Evolutionary conservation across 2,329 filamentous ascomycete species (phyloP).

Genomic region (Falciphora oryzae): DNA sequence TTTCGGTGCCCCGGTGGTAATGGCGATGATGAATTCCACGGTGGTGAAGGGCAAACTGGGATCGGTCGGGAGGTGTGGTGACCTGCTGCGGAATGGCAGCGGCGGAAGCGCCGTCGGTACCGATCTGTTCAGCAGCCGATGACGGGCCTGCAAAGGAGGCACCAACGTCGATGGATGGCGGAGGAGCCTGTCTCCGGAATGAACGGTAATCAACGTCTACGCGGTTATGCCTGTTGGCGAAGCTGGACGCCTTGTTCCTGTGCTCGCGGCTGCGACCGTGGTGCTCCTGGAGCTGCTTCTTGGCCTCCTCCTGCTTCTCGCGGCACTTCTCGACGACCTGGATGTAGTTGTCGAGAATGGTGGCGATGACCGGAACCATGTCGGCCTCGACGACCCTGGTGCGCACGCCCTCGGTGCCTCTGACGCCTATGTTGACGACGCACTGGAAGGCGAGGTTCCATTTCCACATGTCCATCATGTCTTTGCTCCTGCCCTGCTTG

Average conservation of each 20-base stretch:
- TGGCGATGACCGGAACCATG: constrained; percentile 98
- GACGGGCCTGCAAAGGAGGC: constrained; percentile 42
- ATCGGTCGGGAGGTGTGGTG: constrained; percentile 66
- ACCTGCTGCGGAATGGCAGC: constrained; percentile 52
- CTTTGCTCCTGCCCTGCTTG: constrained; percentile 93
- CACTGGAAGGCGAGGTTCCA: constrained; percentile 99
- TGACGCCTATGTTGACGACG: constrained; percentile 96
- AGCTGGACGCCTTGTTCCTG: constrained; percentile 45
- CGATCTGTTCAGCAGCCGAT: constrained; percentile 34
- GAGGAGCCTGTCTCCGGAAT: constrained; percentile 72
- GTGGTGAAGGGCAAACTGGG: constrained; percentile 42
- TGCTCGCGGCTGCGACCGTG: constrained; percentile 46
- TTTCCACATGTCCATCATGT: constrained; percentile 99
- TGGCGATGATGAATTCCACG: constrained; percentile 28
- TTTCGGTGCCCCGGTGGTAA: constrained; percentile 41
- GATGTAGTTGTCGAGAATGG: constrained; percentile 97
- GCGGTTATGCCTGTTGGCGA: constrained; percentile 46
- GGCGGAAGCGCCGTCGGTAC: constrained; percentile 53
- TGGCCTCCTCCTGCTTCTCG: constrained; percentile 78
- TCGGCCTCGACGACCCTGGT: constrained; percentile 96
- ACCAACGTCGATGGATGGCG: constrained; percentile 77
- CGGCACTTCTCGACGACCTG: constrained; percentile 90
- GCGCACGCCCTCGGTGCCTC: constrained; percentile 88
- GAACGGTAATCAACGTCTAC: constrained; percentile 44
- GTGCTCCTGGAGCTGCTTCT: constrained; percentile 58